Evolutionary conservation across 2,329 filamentous ascomycete genomes (phyloP), one percentile per base, ranked within the genome.

Genomic region (Ceratocystis alfenasii): DNA sequence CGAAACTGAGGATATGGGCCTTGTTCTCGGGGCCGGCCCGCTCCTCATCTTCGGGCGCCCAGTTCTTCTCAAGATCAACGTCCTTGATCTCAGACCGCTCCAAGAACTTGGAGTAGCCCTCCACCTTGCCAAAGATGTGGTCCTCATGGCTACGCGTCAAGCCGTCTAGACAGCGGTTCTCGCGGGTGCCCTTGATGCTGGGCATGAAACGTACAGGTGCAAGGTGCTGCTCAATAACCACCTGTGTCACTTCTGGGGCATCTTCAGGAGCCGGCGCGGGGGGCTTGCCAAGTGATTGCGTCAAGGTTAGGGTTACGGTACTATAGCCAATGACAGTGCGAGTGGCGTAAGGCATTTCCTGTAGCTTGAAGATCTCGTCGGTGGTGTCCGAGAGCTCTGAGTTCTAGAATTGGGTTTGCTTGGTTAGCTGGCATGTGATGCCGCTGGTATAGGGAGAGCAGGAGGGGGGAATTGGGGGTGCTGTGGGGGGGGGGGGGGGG

Each of bases 101-200:
- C 67, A 83, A 70, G 73, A 80, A 85, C 59, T 78, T 75, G 55
- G 80, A 83, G 68, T 79, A 80, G 66, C 87, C 89, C 63, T 78
- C 78, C 69, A 94, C 81, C 65, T 76, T 77, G 67, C 91, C 91
- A 74, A 95, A 96, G 70, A 95, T 82, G 79, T 85, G 86, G 78
- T 96, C 90, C 28, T 77, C 78, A 78, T 92, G 89, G 69, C 83
- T 81, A 70, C 87, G 85, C 70, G 70, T 74, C 65, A 70, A 70
- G 73, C 75, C 72, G 76, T 85, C 82, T 64, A 82, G 71, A 72
- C 78, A 81, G 67, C 83, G 82, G 69, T 75, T 74, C 79, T 85
- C 83, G 53, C 77, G 72, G 62, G 78, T 91, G 71, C 84, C 86
- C 72, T 83, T 83, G 69, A 95, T 78, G 65, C 86, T 87, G 4